These are phyloP conservation scores for Mycena crocata DNA, from an alignment of 768 basidiomycete genomes.

Conservation along the genomic window DNA sequence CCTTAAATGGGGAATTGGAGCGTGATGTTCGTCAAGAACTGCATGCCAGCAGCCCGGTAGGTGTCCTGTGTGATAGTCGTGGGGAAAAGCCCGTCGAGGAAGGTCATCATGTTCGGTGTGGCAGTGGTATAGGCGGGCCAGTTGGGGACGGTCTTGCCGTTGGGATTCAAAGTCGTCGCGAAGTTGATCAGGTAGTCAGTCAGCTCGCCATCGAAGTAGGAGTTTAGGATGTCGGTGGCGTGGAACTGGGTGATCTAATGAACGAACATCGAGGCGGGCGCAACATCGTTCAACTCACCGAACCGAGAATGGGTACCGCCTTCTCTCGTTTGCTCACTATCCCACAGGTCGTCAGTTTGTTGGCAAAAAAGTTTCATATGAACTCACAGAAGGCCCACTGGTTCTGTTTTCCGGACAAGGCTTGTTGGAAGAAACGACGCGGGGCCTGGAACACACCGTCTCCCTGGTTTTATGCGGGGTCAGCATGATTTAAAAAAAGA, in stretches of 20 bases:
- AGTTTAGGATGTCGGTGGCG: slow-evolving; percentile 44
- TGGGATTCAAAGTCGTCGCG: slow-evolving; percentile 50
- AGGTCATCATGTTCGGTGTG: slow-evolving; percentile 47
- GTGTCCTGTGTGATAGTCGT: slow-evolving; percentile 38
- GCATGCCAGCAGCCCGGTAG: slow-evolving; percentile 39
- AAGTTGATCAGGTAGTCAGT: slow-evolving; percentile 52
- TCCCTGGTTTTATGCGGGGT: slow-evolving; percentile 37
- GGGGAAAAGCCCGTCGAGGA: slow-evolving; percentile 41
- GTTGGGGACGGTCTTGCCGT: slow-evolving; percentile 48
- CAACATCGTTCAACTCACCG: slow-evolving; percentile 35
- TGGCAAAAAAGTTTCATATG: background rate
- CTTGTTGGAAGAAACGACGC: slow-evolving; percentile 59
- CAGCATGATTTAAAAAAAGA: background rate
- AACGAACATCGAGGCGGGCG: background rate
- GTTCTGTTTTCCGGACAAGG: slow-evolving; percentile 51
- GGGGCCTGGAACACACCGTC: slow-evolving; percentile 65
- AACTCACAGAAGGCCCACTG: slow-evolving; percentile 51
- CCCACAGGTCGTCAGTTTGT: background rate
- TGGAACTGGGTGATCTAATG: slow-evolving; percentile 43
- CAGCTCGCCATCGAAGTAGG: slow-evolving; percentile 45
- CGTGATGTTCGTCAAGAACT: slow-evolving; percentile 41
- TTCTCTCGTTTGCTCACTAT: slow-evolving; percentile 51
- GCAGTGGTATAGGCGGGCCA: slow-evolving; percentile 59
- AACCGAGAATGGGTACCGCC: slow-evolving; percentile 44
- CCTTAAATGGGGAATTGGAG: slow-evolving; percentile 45